Conservation (phyloP, 148 eudicot genomes). For the Rhododendron ferrugineum region DNA sequence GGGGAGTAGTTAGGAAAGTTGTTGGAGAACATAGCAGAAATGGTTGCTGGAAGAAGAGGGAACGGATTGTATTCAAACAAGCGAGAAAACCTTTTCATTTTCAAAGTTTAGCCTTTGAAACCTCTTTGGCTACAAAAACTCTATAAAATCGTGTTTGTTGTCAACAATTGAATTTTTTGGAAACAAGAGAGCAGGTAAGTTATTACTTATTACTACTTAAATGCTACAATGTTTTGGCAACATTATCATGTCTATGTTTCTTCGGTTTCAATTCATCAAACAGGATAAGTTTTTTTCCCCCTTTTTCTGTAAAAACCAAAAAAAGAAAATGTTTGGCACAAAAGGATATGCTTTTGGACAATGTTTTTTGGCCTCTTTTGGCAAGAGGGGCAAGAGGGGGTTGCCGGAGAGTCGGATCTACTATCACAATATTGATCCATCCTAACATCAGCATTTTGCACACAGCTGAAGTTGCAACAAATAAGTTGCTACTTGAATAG, state of each 20-base stretch:
- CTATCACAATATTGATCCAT: background rate
- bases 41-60: background rate
- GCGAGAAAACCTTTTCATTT: background rate
- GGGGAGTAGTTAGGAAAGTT: background rate
- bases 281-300: background rate
- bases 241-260: background rate
- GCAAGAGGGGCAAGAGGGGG: background rate
- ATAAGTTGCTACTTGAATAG: background rate
- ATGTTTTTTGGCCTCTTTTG: background rate
- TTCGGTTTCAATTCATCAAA: background rate
- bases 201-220: background rate
- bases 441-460: background rate
- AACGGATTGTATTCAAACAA: background rate
- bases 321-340: background rate
- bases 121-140: background rate
- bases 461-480: background rate
- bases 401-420: background rate
- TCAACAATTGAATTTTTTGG: background rate
- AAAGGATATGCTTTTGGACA: background rate
- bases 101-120: background rate
- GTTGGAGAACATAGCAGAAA: background rate
- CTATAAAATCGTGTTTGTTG: background rate
- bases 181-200: background rate
- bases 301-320: background rate
- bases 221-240: background rate